A percentile compares a stretch with the other conserved stretches of the same genome.
Evolutionary conservation across 2,329 filamentous ascomycete species (phyloP).

Genomic region (Bipolaris zeicola): DNA sequence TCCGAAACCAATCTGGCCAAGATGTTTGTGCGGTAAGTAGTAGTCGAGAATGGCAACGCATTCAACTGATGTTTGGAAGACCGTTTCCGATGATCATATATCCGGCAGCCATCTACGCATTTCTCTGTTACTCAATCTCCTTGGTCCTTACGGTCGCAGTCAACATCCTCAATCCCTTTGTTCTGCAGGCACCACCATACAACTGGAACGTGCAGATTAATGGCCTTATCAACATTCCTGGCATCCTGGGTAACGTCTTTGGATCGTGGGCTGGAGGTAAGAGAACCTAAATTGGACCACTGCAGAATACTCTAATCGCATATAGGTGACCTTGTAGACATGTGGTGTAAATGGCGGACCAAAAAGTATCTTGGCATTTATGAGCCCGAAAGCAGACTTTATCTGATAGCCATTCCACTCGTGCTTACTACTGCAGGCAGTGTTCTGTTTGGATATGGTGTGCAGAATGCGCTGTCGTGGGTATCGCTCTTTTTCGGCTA

Average conservation of each 20-base stretch:
- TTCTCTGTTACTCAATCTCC: constrained; percentile 47
- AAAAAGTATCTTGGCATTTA: constrained; percentile 52
- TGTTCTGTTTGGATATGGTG: constrained; percentile 54
- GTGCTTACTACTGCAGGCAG: constrained; percentile 53
- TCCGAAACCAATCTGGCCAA: constrained; percentile 40
- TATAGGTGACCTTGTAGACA: constrained; percentile 51
- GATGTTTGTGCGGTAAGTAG: constrained; percentile 36
- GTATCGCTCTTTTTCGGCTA: constrained; percentile 54
- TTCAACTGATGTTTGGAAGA: constrained; percentile 19
- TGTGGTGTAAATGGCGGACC: constrained; percentile 51
- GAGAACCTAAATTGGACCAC: not conserved
- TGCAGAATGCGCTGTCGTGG: constrained; percentile 51
- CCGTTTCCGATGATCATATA: constrained; percentile 48
- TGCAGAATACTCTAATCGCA: not conserved
- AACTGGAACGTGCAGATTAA: constrained; percentile 45
- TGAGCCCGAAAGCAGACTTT: constrained; percentile 54
- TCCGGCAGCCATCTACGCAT: constrained; percentile 46
- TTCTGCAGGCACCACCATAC: constrained; percentile 50
- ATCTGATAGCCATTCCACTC: constrained; percentile 49
- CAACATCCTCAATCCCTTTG: constrained; percentile 49
- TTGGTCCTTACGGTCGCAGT: constrained; percentile 49
- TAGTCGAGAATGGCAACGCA: not conserved
- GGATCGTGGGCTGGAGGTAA: constrained; percentile 49
- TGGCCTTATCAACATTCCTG: constrained; percentile 50
- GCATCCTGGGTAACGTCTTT: constrained; percentile 51